These are phyloP conservation scores for Yamadazyma conglobata DNA, from an alignment of 1,139 yeast species.

Conservation along the genomic window DNA sequence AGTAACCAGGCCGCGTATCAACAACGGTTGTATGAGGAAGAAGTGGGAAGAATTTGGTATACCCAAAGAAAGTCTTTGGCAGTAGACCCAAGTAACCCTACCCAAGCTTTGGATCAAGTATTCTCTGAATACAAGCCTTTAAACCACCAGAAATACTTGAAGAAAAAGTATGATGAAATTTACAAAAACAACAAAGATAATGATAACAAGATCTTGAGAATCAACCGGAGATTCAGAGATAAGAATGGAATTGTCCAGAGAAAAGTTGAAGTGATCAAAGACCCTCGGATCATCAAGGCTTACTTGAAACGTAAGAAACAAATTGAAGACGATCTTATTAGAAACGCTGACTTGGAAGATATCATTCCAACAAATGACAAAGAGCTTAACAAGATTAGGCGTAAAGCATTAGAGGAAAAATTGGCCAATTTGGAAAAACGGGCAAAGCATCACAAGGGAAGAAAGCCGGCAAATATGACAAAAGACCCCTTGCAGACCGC, in stretches of 20 bases:
- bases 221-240: slow-evolving; percentile 78
- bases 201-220: slow-evolving; percentile 51
- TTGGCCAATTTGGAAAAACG: slow-evolving; percentile 81
- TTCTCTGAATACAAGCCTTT: slow-evolving; percentile 41
- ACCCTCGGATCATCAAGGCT: slow-evolving; percentile 83
- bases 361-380: slow-evolving; percentile 80
- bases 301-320: slow-evolving; percentile 77
- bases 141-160: slow-evolving; percentile 32
- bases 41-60: slow-evolving; percentile 87
- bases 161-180: slow-evolving; percentile 20
- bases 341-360: slow-evolving; percentile 58
- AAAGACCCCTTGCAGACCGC: slow-evolving; percentile 39
- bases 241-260: slow-evolving; percentile 85
- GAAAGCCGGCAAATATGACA: slow-evolving; percentile 22
- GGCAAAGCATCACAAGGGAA: slow-evolving; percentile 42
- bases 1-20: slow-evolving; percentile 65
- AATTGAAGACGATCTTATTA: slow-evolving; percentile 64
- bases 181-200: slow-evolving; percentile 28
- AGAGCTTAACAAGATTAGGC: slow-evolving; percentile 75
- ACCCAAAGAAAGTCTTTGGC: slow-evolving; percentile 69
- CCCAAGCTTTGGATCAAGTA: slow-evolving; percentile 21
- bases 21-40: slow-evolving; percentile 90
- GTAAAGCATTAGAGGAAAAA: slow-evolving; percentile 78
- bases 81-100: slow-evolving; percentile 33
- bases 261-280: slow-evolving; percentile 71